Conservation (phyloP, 2,329 filamentous ascomycete genomes). For the Trichoderma hamatum region DNA sequence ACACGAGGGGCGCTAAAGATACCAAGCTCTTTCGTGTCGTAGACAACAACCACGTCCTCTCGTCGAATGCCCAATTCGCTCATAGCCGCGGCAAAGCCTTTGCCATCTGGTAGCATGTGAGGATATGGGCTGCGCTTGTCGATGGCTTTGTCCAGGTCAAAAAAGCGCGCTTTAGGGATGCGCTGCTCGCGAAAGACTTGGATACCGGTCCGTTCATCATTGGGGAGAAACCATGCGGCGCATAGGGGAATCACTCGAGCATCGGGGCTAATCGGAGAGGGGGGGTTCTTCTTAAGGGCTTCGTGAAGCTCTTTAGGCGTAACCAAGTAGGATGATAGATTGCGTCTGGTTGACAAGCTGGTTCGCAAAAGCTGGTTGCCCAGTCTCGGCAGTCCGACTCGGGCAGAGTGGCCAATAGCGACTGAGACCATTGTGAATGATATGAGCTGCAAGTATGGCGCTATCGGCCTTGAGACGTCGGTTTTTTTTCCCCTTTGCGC, state of each 20-base stretch:
- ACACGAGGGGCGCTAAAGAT: conserved; percentile 94
- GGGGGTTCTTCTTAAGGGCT: conserved; percentile 80
- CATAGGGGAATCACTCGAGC: conserved; percentile 87
- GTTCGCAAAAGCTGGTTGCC: conserved; percentile 39
- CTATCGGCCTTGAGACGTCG: not conserved
- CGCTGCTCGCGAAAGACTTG: conserved; percentile 79
- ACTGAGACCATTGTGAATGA: conserved; percentile 47
- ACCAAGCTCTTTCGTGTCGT: conserved; percentile 87
- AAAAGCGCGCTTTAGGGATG: conserved; percentile 90
- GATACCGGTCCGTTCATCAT: conserved; percentile 80
- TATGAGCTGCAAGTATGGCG: conserved; percentile 3
- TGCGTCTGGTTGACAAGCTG: conserved; percentile 36
- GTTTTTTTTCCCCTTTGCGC: not conserved
- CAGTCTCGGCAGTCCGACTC: conserved; percentile 46
- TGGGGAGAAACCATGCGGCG: conserved; percentile 95
- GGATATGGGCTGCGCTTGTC: conserved; percentile 88
- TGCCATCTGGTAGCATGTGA: conserved; percentile 88
- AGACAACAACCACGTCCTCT: conserved; percentile 91
- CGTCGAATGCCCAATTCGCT: conserved; percentile 80
- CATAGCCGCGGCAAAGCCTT: conserved; percentile 86
- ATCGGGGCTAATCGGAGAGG: conserved; percentile 76
- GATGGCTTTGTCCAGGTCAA: conserved; percentile 90
- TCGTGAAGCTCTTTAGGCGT: conserved; percentile 79
- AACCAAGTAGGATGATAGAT: conserved; percentile 81
- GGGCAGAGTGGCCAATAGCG: conserved; percentile 47